Evolutionary conservation across 148 eudicot genomes (phyloP).

Genomic region (Chenopodium album): DNA sequence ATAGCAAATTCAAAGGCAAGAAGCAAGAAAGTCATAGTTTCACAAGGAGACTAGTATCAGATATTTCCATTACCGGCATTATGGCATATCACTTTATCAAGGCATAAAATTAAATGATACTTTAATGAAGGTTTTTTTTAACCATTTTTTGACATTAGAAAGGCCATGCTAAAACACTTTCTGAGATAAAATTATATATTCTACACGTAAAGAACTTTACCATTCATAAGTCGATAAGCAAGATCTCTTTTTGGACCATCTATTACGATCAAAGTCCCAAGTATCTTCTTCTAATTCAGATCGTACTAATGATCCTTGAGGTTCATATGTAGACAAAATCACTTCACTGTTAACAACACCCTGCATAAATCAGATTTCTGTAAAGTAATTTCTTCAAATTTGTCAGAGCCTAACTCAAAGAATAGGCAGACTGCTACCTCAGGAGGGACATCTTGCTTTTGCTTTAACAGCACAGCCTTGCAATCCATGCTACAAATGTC

Average conservation of each 20-base stretch:
- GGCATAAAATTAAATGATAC: not conserved
- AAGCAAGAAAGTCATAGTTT: not conserved
- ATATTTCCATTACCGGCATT: too few species aligned
- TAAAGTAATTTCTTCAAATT: slow-evolving; percentile 16
- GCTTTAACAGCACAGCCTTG: slow-evolving; percentile 69
- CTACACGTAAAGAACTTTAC: slow-evolving; percentile 26
- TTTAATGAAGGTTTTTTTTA: not conserved
- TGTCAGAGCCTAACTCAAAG: not conserved
- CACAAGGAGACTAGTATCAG: not conserved
- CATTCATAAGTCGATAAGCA: slow-evolving; percentile 75
- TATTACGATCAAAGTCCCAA: slow-evolving; percentile 66
- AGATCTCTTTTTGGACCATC: slow-evolving; percentile 66
- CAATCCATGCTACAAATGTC: slow-evolving; percentile 89
- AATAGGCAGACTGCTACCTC: slow-evolving; percentile 44
- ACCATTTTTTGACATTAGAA: not conserved
- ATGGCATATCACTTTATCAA: too few species aligned
- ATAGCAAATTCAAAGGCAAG: slow-evolving; percentile 2
- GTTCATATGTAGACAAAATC: slow-evolving; percentile 25
- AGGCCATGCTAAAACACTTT: not conserved
- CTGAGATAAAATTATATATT: not conserved
- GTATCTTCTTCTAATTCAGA: slow-evolving; percentile 50
- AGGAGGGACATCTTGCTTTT: slow-evolving; percentile 20
- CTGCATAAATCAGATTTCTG: slow-evolving; percentile 32
- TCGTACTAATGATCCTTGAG: slow-evolving; percentile 26
- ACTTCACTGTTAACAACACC: slow-evolving; percentile 25